A percentile compares a stretch with the other conserved stretches of the same genome.
These are phyloP conservation scores for Kazachstania taianensis DNA, from an alignment of 805 yeast species.

Conservation along the genomic window DNA sequence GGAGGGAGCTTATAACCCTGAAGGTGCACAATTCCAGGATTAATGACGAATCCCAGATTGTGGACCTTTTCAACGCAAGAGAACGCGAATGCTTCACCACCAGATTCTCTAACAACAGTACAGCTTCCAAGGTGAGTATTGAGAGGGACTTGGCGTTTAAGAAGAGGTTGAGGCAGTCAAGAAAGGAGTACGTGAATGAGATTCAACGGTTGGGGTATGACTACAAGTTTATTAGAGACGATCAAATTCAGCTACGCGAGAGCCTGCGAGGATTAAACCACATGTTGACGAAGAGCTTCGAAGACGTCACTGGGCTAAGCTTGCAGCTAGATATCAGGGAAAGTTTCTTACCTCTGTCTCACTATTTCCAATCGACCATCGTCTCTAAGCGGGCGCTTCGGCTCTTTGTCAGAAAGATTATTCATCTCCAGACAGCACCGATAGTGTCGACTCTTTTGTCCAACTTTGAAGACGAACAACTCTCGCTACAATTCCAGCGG, in stretches of 20 bases:
- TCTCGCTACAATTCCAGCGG: slow-evolving; percentile 12
- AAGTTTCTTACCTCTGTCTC: slow-evolving; percentile 15
- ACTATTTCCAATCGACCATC: slow-evolving; percentile 19
- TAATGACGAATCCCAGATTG: slow-evolving; percentile 23
- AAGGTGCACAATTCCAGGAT: slow-evolving; percentile 27
- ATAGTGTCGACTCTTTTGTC: slow-evolving; percentile 11
- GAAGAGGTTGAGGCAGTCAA: slow-evolving; percentile 6
- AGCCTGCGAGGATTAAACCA: slow-evolving; percentile 16
- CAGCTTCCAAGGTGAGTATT: not conserved
- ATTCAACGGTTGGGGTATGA: slow-evolving; percentile 12
- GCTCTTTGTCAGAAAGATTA: slow-evolving; percentile 13
- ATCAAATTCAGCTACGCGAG: slow-evolving; percentile 15
- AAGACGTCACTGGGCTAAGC: slow-evolving; percentile 16
- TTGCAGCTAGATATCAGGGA: slow-evolving; percentile 16
- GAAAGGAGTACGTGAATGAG: slow-evolving; percentile 12
- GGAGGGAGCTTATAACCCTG: slow-evolving; percentile 42
- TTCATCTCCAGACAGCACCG: slow-evolving; percentile 11
- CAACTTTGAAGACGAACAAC: slow-evolving; percentile 12
- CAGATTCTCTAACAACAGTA: not conserved
- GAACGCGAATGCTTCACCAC: too few relatives aligned
- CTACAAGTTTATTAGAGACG: slow-evolving; percentile 23
- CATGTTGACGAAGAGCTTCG: slow-evolving; percentile 18
- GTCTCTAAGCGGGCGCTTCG: slow-evolving; percentile 12
- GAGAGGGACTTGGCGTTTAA: not conserved
- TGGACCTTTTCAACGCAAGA: slow-evolving; percentile 15